Evolutionary conservation across 2,329 filamentous ascomycete genomes (phyloP), one percentile per base, ranked within the genome.

Genomic region (Lithohypha guttulata): DNA sequence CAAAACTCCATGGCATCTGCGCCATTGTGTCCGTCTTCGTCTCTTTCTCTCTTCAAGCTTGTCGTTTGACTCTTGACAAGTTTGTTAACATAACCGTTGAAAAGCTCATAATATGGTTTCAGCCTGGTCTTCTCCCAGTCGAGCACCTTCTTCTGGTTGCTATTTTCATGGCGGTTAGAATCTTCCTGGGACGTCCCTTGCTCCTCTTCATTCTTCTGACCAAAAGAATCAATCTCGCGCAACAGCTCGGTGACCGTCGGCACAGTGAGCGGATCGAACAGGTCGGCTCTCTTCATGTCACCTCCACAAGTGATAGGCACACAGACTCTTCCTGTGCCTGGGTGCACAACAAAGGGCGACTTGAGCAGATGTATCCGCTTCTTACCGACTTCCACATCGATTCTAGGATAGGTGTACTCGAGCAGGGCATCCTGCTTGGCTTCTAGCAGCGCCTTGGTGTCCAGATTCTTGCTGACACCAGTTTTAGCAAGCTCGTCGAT

Each of bases 101-200:
- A 96, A 51, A 81, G 79, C 42, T 96, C 87, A 23, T 96, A 77
- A 57, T 93, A 96, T 6, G 86, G 85, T 65, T 82, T 93, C 55
- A 98, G 61, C 49, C 84, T 85, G 17, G 91, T 98, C 75, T 96
- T 98, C 63, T 98, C 89, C 79, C 89, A 96, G 56, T 98, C 91
- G 50, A 80, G 74, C 33, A 83, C 53, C 52, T 69, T 75, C 41
- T 53, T 58, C 39, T 45, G 42, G 6, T 35, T 46, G 6, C 34
- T 55, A 3, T 5, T n/a, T 5, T 13, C 17, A 23, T 20, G 13
- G 11, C n/a, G 20, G 4, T 7, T 29, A 10, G 9, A 14, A 4
- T 14, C 26, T 28, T 10, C 26, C 15, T 14, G 11, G 26, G 6
- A 6, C n/a, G 34, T 19, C 10, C 55, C 55, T 13, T 59, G 58